These are phyloP conservation scores for Plectranthus barbatus DNA, from an alignment of 257 asterid genomes.

Conservation along the genomic window DNA sequence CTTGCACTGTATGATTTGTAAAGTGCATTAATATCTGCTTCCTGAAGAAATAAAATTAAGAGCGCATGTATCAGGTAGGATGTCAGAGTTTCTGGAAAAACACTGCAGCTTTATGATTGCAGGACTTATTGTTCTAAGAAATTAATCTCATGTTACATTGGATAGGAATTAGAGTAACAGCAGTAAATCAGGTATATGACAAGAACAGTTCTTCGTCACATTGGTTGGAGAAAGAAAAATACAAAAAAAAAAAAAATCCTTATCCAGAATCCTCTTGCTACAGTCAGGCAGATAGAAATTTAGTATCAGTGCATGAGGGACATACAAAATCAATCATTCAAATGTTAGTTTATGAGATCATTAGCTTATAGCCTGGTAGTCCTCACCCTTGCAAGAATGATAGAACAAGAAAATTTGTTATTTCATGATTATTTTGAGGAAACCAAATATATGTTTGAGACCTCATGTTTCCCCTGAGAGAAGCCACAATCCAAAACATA, in stretches of 20 bases:
- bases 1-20: conserved; percentile 64
- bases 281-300: too few relatives aligned
- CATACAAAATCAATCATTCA: too few relatives aligned
- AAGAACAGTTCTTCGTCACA: background rate
- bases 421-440: background rate
- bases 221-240: background rate
- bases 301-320: too few relatives aligned
- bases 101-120: background rate
- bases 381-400: too few relatives aligned
- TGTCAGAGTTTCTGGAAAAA: background rate
- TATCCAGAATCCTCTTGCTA: too few relatives aligned
- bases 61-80: conserved; percentile 10
- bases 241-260: too few relatives aligned
- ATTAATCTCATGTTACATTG: conserved; percentile 1
- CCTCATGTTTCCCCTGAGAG: background rate
- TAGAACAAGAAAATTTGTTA: too few relatives aligned
- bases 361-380: too few relatives aligned
- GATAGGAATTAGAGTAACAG: background rate
- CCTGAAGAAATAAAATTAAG: conserved; percentile 36
- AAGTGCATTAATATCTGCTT: conserved; percentile 59
- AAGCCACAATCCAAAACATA: background rate
- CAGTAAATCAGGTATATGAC: background rate
- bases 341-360: too few relatives aligned
- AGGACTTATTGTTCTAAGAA: background rate
- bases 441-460: background rate